These are phyloP conservation scores for Pichia sp. DNA, from an alignment of 1,139 yeast species.

Conservation along the genomic window DNA sequence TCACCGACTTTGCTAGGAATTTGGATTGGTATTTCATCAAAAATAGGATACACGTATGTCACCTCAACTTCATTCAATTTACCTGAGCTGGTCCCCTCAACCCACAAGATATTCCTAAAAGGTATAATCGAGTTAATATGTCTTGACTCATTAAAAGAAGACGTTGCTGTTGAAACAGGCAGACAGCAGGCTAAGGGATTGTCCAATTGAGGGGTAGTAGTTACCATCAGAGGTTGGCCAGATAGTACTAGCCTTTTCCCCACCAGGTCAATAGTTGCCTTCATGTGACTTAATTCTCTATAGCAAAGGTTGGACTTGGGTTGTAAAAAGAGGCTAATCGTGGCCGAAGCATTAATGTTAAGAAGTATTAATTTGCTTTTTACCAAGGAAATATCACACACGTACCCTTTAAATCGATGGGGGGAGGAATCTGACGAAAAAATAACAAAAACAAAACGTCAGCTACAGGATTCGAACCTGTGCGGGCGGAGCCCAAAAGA, in stretches of 20 bases:
- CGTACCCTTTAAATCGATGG: background rate
- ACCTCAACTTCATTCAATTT: slow-evolving; percentile 23
- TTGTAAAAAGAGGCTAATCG: background rate
- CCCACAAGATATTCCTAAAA: slow-evolving; percentile 29
- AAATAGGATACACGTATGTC: slow-evolving; percentile 20
- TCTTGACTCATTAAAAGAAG: slow-evolving; percentile 10
- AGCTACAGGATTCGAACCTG: slow-evolving; percentile 37
- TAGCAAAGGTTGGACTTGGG: background rate
- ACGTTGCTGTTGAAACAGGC: slow-evolving; percentile 18
- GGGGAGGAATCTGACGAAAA: background rate
- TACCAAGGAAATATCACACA: background rate
- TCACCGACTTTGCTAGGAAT: background rate
- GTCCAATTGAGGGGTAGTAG: slow-evolving; percentile 3
- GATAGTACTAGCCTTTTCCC: slow-evolving; percentile 8
- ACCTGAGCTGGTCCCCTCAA: slow-evolving; percentile 19
- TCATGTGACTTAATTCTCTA: slow-evolving; percentile 8
- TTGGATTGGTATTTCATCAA: background rate
- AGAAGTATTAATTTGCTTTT: background rate
- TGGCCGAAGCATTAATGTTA: no score
- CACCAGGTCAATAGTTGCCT: slow-evolving; percentile 12
- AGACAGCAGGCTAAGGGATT: slow-evolving; percentile 19
- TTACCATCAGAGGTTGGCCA: slow-evolving; percentile 15
- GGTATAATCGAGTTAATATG: slow-evolving; percentile 19
- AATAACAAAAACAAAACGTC: slow-evolving; percentile 23
- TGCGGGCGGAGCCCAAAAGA: slow-evolving; percentile 37